These are phyloP conservation scores for Monosporascus ibericus DNA, from an alignment of 2,329 filamentous ascomycete genomes.

Conservation along the genomic window DNA sequence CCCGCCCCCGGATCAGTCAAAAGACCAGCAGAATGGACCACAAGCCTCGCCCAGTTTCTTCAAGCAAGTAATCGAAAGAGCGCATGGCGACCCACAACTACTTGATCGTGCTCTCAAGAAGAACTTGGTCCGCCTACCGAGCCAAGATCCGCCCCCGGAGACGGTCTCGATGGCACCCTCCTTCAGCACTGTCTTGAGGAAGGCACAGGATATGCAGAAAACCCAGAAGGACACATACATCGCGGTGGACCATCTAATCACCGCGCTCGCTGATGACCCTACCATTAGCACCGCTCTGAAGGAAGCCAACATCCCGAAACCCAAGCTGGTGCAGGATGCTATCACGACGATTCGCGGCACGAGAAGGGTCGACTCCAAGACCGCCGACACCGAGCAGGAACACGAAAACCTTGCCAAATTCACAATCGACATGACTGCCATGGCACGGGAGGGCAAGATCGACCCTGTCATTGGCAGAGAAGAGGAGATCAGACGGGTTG, in stretches of 20 bases:
- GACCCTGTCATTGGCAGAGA: constrained; percentile 96
- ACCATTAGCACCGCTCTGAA: constrained; percentile 67
- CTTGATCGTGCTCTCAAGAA: constrained; percentile 91
- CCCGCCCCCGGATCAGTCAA: constrained; percentile 67
- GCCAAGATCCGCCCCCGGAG: constrained; percentile 91
- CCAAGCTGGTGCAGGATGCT: constrained; percentile 86
- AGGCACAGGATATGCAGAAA: constrained; percentile 85
- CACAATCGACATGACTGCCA: constrained; percentile 95
- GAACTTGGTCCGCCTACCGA: constrained; percentile 80
- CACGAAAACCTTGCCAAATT: constrained; percentile 97
- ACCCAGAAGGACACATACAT: constrained; percentile 97
- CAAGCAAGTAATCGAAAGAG: constrained; percentile 88
- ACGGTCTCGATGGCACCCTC: constrained; percentile 74
- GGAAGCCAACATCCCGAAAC: constrained; percentile 85
- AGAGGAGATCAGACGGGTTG: constrained; percentile 87
- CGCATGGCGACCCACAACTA: constrained; percentile 84
- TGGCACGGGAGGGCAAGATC: constrained; percentile 95
- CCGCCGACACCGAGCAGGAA: constrained; percentile 85
- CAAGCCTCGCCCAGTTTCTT: constrained; percentile 70
- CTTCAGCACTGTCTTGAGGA: constrained; percentile 75
- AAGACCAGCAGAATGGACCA: constrained; percentile 74
- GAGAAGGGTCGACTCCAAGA: constrained; percentile 90
- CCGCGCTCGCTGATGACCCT: constrained; percentile 72
- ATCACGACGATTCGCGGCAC: constrained; percentile 88
- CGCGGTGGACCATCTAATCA: constrained; percentile 90